Percentiles rank a stretch among this genome's conserved stretches.
Conservation (phyloP, 2,329 filamentous ascomycete genomes). For the Sarocladium kiliense region DNA sequence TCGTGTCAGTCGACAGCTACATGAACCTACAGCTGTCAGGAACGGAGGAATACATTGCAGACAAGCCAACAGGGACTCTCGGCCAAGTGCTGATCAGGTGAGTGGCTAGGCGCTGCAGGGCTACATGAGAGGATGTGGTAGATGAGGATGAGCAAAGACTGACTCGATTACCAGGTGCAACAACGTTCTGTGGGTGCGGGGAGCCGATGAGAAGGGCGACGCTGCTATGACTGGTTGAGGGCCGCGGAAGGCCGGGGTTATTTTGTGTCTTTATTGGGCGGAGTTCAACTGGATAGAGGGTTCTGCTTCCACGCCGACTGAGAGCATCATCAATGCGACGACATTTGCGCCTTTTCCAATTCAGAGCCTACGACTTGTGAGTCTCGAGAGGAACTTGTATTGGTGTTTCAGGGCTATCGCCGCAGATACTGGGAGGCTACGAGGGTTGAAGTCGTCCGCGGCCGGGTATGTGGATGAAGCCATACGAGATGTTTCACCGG, state of each 20-base stretch:
- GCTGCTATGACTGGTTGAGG: constrained; percentile 52
- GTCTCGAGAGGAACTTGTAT: too few relatives aligned
- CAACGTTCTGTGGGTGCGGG: constrained; percentile 90
- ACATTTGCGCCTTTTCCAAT: constrained; percentile 8
- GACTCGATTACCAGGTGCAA: constrained; percentile 61
- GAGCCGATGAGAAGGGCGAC: constrained; percentile 48
- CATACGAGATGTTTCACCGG: too few relatives aligned
- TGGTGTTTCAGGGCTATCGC: too few relatives aligned
- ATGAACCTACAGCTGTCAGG: constrained; percentile 96
- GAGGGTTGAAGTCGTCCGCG: too few relatives aligned
- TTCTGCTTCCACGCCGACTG: constrained; percentile 3
- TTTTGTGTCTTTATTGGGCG: constrained; percentile 5
- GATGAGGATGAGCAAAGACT: constrained; percentile 12
- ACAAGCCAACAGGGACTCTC: constrained; percentile 76
- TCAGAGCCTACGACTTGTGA: too few relatives aligned
- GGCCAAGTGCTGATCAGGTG: constrained; percentile 92
- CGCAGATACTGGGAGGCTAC: too few relatives aligned
- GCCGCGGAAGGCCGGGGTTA: background rate
- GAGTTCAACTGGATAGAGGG: constrained; percentile 9
- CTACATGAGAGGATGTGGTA: too few relatives aligned
- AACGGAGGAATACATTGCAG: constrained; percentile 88
- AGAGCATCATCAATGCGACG: constrained; percentile 7
- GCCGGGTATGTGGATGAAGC: too few relatives aligned
- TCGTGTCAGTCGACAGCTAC: constrained; percentile 94
- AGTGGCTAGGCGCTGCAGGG: constrained; percentile 14